Conservation (phyloP, 805 yeast genomes). For the Blastobotrys muscicola region DNA sequence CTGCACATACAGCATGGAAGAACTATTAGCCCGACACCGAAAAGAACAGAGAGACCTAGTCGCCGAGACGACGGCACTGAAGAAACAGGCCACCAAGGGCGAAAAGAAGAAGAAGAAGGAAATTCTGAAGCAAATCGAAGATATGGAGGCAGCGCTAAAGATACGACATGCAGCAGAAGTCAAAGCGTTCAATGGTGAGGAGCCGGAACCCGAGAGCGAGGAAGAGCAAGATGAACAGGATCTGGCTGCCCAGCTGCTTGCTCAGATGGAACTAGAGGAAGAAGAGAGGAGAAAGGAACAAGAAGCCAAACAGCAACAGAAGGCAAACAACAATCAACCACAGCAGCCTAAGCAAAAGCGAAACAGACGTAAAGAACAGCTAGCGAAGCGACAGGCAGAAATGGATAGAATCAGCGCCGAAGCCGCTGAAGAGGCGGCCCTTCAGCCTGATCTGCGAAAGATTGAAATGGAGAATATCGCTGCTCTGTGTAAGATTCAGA, state of each 20-base stretch:
- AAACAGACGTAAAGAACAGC: slow-evolving; percentile 76
- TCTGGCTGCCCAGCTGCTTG: slow-evolving; percentile 60
- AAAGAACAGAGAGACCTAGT: slow-evolving; percentile 60
- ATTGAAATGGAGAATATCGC: slow-evolving; percentile 63
- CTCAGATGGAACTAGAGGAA: slow-evolving; percentile 41
- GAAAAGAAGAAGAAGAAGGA: slow-evolving; percentile 47
- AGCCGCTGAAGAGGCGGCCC: slow-evolving; percentile 62
- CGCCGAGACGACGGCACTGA: slow-evolving; percentile 62
- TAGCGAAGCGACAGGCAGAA: slow-evolving; percentile 68
- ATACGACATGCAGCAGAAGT: slow-evolving; percentile 48
- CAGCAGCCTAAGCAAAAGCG: slow-evolving; percentile 33
- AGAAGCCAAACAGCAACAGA: not conserved
- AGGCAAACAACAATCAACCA: slow-evolving; percentile 1
- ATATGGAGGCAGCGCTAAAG: slow-evolving; percentile 48
- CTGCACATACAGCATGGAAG: slow-evolving; percentile 12
- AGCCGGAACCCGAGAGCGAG: slow-evolving; percentile 7
- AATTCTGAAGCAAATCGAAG: slow-evolving; percentile 48
- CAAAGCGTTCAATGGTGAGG: slow-evolving; percentile 12
- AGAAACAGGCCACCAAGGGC: slow-evolving; percentile 75
- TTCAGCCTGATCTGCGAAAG: slow-evolving; percentile 55
- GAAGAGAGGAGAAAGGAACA: slow-evolving; percentile 12
- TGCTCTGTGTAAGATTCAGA: slow-evolving; percentile 39
- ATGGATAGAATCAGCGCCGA: slow-evolving; percentile 51
- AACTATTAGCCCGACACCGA: slow-evolving; percentile 49
- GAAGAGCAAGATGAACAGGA: slow-evolving; percentile 39